A percentile compares a stretch with the other conserved stretches of the same genome.
Conservation (phyloP, 2,329 filamentous ascomycete species). For the Ophiostoma triangulosporum region DNA sequence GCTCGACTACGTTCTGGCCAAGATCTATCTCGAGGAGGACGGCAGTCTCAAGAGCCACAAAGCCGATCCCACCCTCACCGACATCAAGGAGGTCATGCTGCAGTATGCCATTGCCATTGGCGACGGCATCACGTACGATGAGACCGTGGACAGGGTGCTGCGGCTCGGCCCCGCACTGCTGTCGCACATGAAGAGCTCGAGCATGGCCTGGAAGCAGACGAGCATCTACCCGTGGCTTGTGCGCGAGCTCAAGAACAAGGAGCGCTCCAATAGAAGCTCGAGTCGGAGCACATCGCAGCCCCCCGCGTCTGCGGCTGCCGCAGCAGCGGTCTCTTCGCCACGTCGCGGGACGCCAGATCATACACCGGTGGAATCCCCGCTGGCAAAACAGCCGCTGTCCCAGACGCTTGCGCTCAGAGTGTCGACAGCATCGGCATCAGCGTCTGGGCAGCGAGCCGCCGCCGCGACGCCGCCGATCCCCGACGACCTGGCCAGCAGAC, state of each 20-base stretch:
- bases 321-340: not conserved
- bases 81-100: slow-evolving; percentile 24
- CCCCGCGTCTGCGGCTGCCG: not conserved
- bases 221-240: slow-evolving; percentile 36
- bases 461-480: too few relatives aligned
- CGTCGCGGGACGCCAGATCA: not conserved
- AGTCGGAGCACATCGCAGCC: slow-evolving; percentile 4
- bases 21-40: slow-evolving; percentile 32
- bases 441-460: too few relatives aligned
- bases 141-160: slow-evolving; percentile 32
- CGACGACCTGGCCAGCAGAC: too few relatives aligned
- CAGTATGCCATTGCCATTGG: slow-evolving; percentile 38
- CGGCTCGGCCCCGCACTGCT: slow-evolving; percentile 39
- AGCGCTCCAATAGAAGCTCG: slow-evolving; percentile 7
- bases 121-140: slow-evolving; percentile 36
- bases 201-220: slow-evolving; percentile 30
- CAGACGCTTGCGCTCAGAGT: not conserved
- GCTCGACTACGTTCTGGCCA: slow-evolving; percentile 49
- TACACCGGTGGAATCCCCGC: not conserved
- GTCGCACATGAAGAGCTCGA: slow-evolving; percentile 34
- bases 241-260: slow-evolving; percentile 19
- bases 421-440: not conserved
- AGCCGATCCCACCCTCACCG: slow-evolving; percentile 15
- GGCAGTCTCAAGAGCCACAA: slow-evolving; percentile 21
- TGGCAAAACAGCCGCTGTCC: not conserved